Percentiles rank a stretch among this genome's conserved stretches.
Conservation (phyloP, 495 filamentous ascomycete species). For the Venustampulla echinocandica region DNA sequence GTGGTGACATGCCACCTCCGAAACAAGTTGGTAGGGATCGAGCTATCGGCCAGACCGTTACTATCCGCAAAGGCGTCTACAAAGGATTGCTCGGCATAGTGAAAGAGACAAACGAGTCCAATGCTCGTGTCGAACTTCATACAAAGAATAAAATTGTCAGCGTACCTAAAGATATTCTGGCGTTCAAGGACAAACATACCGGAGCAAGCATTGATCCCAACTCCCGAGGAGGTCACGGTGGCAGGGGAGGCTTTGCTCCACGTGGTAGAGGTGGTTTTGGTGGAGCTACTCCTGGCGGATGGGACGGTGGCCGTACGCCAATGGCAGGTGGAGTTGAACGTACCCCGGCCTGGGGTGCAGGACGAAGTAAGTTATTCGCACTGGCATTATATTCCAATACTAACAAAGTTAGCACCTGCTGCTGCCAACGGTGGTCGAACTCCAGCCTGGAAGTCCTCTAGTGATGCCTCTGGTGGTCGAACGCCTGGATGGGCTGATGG, state of each 20-base stretch:
- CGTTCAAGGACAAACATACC: slow-evolving; percentile 74
- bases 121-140: slow-evolving; percentile 85
- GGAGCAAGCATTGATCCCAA: slow-evolving; percentile 65
- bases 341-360: slow-evolving; percentile 61
- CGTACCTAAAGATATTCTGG: slow-evolving; percentile 65
- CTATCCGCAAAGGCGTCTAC: slow-evolving; percentile 69
- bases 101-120: slow-evolving; percentile 77
- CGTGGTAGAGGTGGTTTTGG: slow-evolving; percentile 29
- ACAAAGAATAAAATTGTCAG: slow-evolving; percentile 82
- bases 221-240: slow-evolving; percentile 43
- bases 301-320: slow-evolving; percentile 60
- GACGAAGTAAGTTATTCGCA: slow-evolving; percentile 44
- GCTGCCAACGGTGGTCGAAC: slow-evolving; percentile 54
- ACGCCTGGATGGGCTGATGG: slow-evolving; percentile 72
- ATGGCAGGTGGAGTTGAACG: slow-evolving; percentile 48
- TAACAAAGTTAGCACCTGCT: slow-evolving; percentile 38
- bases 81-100: slow-evolving; percentile 94
- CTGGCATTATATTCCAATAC: slow-evolving; percentile 3
- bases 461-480: slow-evolving; percentile 45
- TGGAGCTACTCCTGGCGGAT: slow-evolving; percentile 28
- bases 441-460: slow-evolving; percentile 54
- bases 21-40: slow-evolving; percentile 70
- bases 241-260: slow-evolving; percentile 30
- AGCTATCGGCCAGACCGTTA: slow-evolving; percentile 85
- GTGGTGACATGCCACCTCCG: slow-evolving; percentile 64